Conservation (phyloP, 1,139 yeast genomes). For the Chernovozyma sophiae-reginae region DNA sequence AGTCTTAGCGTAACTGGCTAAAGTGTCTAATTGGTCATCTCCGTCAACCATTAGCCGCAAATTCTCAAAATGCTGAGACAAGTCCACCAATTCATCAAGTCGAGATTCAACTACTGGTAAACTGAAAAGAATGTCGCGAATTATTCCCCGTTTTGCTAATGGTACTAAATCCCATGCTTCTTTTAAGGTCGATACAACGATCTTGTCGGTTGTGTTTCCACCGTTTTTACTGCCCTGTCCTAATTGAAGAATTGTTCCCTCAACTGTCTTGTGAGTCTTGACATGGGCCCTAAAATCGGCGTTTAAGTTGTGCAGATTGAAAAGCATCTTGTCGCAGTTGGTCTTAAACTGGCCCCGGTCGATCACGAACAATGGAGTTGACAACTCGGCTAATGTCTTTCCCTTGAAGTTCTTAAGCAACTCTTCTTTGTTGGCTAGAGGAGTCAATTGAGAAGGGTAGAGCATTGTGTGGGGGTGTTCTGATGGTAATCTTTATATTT, state of each 20-base stretch:
- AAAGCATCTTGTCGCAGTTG: conserved; percentile 31
- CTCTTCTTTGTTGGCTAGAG: conserved; percentile 21
- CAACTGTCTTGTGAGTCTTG: conserved; percentile 64
- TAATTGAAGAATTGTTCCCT: conserved; percentile 30
- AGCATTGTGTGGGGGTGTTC: too few relatives aligned
- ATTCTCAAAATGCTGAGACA: conserved; percentile 36
- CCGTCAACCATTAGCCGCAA: conserved; percentile 63
- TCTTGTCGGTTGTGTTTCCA: conserved; percentile 27
- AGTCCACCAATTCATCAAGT: conserved; percentile 45
- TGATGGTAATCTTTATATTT: too few relatives aligned
- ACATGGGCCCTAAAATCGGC: conserved; percentile 62
- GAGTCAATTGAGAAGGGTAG: conserved; percentile 15
- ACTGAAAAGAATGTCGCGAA: conserved; percentile 63
- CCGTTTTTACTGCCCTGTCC: conserved; percentile 13
- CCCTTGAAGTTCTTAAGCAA: conserved; percentile 24
- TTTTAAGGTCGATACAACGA: conserved; percentile 67
- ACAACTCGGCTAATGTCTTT: conserved; percentile 21
- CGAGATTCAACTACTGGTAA: conserved; percentile 61
- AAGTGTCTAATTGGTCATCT: conserved; percentile 47
- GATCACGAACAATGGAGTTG: conserved; percentile 35
- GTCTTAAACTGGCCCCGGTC: conserved; percentile 18
- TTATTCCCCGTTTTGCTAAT: conserved; percentile 38
- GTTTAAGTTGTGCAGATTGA: conserved; percentile 21
- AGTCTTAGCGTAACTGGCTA: conserved; percentile 32
- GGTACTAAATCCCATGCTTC: conserved; percentile 59